phyloP scores from a whole-genome alignment of 495 filamentous ascomycete species.

The Penicillium antarcticum region DNA sequence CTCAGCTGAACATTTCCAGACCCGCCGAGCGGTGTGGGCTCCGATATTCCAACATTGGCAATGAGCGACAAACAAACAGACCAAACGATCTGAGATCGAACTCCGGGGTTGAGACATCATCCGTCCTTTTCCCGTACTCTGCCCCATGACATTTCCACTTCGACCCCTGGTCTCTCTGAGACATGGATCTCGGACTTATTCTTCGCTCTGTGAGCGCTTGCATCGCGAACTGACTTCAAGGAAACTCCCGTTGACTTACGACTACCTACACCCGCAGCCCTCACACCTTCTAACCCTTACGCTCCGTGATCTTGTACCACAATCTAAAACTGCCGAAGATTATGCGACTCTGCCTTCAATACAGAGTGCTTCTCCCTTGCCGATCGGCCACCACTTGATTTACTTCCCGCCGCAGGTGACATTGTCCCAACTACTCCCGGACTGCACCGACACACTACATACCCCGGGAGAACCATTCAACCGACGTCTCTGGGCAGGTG shows the following conservation, averaged over 20 bases:
- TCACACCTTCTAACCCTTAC: slow-evolving; percentile 64
- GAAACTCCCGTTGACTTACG: slow-evolving; percentile 53
- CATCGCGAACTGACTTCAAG: slow-evolving; percentile 42
- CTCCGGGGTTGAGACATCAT: background rate
- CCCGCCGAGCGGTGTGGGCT: slow-evolving; percentile 22
- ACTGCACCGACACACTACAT: slow-evolving; percentile 72
- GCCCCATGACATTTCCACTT: slow-evolving; percentile 9
- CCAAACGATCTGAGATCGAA: slow-evolving; percentile 22
- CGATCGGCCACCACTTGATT: slow-evolving; percentile 58
- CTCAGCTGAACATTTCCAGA: slow-evolving; percentile 1
- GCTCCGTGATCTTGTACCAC: slow-evolving; percentile 56
- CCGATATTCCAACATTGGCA: background rate
- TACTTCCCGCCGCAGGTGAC: slow-evolving; percentile 68
- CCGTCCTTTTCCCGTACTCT: background rate
- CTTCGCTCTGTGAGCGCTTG: slow-evolving; percentile 28
- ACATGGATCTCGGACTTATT: slow-evolving; percentile 15
- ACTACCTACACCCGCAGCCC: slow-evolving; percentile 61
- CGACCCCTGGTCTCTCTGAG: slow-evolving; percentile 1
- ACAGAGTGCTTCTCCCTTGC: slow-evolving; percentile 32
- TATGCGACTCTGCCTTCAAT: slow-evolving; percentile 32
- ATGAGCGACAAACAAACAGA: slow-evolving; percentile 27
- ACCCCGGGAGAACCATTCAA: slow-evolving; percentile 62
- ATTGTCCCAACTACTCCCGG: slow-evolving; percentile 55
- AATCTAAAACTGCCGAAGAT: background rate
- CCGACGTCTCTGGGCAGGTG: slow-evolving; percentile 80